Base-by-base conservation (phyloP, 225 moss, liverwort and hornwort genomes). In the Bryoerythrophyllum caledonicum region DNA sequence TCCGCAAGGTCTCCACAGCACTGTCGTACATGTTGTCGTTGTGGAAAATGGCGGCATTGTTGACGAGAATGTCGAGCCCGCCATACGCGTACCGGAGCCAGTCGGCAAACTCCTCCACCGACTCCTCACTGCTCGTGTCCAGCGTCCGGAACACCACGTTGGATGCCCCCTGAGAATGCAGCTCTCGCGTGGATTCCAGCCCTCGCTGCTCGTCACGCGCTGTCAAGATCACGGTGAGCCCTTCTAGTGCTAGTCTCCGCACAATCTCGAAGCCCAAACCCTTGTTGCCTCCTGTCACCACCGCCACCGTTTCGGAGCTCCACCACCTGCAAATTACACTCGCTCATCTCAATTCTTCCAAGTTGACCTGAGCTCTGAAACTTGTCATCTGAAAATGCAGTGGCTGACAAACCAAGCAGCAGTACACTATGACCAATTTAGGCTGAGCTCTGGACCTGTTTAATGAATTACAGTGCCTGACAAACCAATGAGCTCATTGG, bases 41-140 rank as follows among this genome's bases (percentile, higher is more conserved):
- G n/a, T 70, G 52, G 5, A 35, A 72, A 10, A 91, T 0, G 16
- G 55, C 86, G 3, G 91, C 93, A 70, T 93, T 93, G 81, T 91
- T 93, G 14, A 84, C 89, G 32, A 93, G 67, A 67, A 91, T 82
- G 60, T 93, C 93, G 2, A 93, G 71, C 8, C 90, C 91, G 13
- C 91, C 90, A 4, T 91, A 86, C 0, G 63, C 43, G 15, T 64
- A 34, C 49, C 80, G 51, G n/a, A 93, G 53, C 91, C 88, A 93
- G 15, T 80, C 55, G 30, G 73, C 82, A 4, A 91, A 82, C 10
- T 70, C 72, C 25, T 69, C 74, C 74, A 86, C 68, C 1, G 90
- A 88, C 1, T 86, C 66, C 53, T 63, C 11, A 20, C 79, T 75
- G 54, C 74, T 81, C 5, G 91, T 79, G 80, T 93, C 91, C 30